Evolutionary conservation across 495 filamentous ascomycete genomes (phyloP).

Genomic region (Podospora sp.): DNA sequence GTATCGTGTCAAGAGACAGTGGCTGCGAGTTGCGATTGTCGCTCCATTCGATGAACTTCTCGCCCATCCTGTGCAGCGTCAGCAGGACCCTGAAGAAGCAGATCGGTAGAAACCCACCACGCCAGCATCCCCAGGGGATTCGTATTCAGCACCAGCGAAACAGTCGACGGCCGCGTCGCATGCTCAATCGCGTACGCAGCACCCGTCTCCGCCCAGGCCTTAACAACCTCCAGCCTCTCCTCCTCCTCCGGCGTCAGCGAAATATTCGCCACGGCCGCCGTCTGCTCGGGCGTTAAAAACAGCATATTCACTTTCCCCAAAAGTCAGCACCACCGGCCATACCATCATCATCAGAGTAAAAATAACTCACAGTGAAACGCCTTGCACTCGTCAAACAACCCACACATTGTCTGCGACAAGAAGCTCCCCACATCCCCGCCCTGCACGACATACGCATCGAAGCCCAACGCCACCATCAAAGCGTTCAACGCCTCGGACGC

Average conservation of each 20-base stretch:
- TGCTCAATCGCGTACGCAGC: constrained; percentile 60
- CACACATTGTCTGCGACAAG: constrained; percentile 49
- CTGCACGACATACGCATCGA: constrained; percentile 62
- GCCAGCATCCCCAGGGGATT: constrained; percentile 65
- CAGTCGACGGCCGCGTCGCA: constrained; percentile 61
- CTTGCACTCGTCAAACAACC: constrained; percentile 40
- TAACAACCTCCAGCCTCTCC: constrained; percentile 11
- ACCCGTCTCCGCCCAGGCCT: constrained; percentile 37
- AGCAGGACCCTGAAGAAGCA: neutral
- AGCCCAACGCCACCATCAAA: constrained; percentile 63
- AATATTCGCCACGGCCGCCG: constrained; percentile 19
- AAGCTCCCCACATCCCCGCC: constrained; percentile 68
- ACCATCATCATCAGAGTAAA: neutral
- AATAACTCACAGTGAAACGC: constrained; percentile 41
- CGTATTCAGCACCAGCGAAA: constrained; percentile 57
- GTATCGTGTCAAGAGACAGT: constrained; percentile 56
- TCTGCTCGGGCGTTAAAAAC: constrained; percentile 24
- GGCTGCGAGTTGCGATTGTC: constrained; percentile 44
- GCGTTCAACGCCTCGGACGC: constrained; percentile 55
- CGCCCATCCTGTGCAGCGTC: constrained; percentile 54
- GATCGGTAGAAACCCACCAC: constrained; percentile 53
- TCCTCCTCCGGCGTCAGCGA: constrained; percentile 24
- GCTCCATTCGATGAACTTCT: constrained; percentile 68
- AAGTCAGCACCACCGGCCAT: constrained; percentile 7
- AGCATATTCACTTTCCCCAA: constrained; percentile 37